phyloP scores from a whole-genome alignment of 2,329 filamentous ascomycete species.

The Sodiomyces alkalinus region DNA sequence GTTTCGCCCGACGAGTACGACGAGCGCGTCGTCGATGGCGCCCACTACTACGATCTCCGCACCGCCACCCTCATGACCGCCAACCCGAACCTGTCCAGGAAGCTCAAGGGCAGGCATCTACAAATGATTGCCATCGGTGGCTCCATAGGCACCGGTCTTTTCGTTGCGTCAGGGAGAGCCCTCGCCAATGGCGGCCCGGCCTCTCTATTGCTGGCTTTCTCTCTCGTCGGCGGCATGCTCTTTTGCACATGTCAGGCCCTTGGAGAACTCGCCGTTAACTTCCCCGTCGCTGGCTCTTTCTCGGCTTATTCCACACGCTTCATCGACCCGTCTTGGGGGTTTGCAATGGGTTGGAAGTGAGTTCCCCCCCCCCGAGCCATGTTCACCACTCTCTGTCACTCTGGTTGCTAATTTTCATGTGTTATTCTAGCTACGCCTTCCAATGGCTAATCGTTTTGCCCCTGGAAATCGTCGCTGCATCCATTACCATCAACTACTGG shows the following conservation, averaged over 20 bases:
- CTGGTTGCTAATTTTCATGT: no score
- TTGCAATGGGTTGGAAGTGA: constrained; percentile 89
- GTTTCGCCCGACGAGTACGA: constrained; percentile 17
- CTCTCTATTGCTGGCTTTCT: constrained; percentile 62
- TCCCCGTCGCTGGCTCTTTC: constrained; percentile 84
- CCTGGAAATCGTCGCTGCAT: constrained; percentile 74
- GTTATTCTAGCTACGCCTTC: constrained; percentile 72
- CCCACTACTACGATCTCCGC: constrained; percentile 39
- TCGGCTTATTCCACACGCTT: constrained; percentile 86
- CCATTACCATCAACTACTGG: constrained; percentile 77
- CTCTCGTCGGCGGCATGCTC: constrained; percentile 70
- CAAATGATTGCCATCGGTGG: constrained; percentile 98
- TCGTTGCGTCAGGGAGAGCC: constrained; percentile 66
- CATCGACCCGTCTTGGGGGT: constrained; percentile 85
- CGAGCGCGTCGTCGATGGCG: constrained; percentile 18
- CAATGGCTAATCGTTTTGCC: constrained; percentile 79
- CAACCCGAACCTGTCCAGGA: constrained; percentile 57
- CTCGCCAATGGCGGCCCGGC: constrained; percentile 62
- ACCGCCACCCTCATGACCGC: constrained; percentile 58
- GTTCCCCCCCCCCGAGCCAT: no score
- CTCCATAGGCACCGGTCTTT: constrained; percentile 79
- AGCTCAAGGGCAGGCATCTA: constrained; percentile 69
- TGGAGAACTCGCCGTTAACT: constrained; percentile 80
- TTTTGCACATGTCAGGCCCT: constrained; percentile 86
- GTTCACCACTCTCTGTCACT: neutral